Evolutionary conservation across 768 basidiomycete species (phyloP), one percentile per base, ranked within the genome.

Genomic region (Brasilioporus rufonigricans): DNA sequence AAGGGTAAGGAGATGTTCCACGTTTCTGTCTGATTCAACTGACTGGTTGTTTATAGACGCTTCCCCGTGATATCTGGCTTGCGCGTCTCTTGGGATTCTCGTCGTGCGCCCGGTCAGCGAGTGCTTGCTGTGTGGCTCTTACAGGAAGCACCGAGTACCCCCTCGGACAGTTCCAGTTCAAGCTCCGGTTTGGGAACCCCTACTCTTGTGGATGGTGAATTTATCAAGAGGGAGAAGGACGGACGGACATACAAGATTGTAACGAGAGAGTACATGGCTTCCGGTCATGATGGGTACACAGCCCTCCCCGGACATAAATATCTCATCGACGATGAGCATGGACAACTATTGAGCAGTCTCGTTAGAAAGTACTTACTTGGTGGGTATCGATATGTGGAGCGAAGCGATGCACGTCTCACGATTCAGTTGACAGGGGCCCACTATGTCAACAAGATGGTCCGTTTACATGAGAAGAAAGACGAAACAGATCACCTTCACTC

Each of bases 61-160:
- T 97, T 97, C 72, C 93, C 93, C 0, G 79, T 93, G 13, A 77
- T 96, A 35, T 88, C 93, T 23, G 93, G 93, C 18, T 79, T 95
- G 36, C 84, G 83, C 12, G 87, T 95, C 10, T 79, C 83, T 18
- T 95, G 93, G 93, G 93, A 97, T 67, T 94, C 91, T 35, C 80
- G 82, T 27, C 78, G 76, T 39, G 80, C 82, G 1, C 80, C 90
- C 0, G 86, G 87, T 16, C 75, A 85, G 50, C 85, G 93, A 16
- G 82, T 97, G 7, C 70, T 86, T 23, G 87, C 86, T 4, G 76
- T 96, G 21, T 86, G 86, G 83, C 73, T 87, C 41, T 58, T 82
- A 56, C 73, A 76, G 61, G 70, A 78, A 55, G 51, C 55, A 1
- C 35, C 50, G 4, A 33, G 66, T n/a, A 47, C 62, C 16, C 63